A percentile compares a stretch with the other conserved stretches of the same genome.
Evolutionary conservation across 2,329 filamentous ascomycete genomes (phyloP).

Genomic region (Raffaelea ambrosiae): DNA sequence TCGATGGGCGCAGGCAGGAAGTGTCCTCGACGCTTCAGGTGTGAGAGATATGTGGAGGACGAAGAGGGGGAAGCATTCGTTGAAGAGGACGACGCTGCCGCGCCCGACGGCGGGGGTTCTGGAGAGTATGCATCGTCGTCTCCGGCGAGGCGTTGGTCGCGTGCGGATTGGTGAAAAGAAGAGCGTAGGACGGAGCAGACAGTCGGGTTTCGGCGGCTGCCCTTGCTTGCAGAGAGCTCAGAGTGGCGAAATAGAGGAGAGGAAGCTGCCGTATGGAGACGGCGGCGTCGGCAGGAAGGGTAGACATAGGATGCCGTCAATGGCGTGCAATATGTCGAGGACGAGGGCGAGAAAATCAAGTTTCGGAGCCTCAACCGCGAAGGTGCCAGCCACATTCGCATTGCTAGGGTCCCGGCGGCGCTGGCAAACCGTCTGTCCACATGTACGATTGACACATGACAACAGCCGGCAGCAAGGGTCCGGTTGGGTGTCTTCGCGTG

Average conservation of each 20-base stretch:
- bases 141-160: not conserved
- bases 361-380: slow-evolving; percentile 6
- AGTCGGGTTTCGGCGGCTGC: no score
- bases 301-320: not conserved
- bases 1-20: no score
- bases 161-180: no score
- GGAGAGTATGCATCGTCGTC: not conserved
- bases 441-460: slow-evolving; percentile 10
- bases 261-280: not conserved
- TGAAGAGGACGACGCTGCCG: no score
- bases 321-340: not conserved
- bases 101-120: not conserved
- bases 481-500: no score
- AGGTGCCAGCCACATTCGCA: slow-evolving; percentile 14
- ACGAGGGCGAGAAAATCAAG: slow-evolving; percentile 1
- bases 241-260: no score
- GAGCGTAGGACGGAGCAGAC: no score
- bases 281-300: not conserved
- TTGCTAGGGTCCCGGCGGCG: slow-evolving; percentile 10
- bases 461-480: not conserved
- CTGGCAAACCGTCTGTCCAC: slow-evolving; percentile 2
- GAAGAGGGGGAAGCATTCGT: no score
- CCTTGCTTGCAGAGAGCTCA: no score
- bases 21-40: slow-evolving; percentile 9
- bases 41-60: not conserved